A percentile compares a stretch with the other conserved stretches of the same genome.
phyloP scores from a whole-genome alignment of 1,139 yeast species.

The Kodamaea suecica region DNA sequence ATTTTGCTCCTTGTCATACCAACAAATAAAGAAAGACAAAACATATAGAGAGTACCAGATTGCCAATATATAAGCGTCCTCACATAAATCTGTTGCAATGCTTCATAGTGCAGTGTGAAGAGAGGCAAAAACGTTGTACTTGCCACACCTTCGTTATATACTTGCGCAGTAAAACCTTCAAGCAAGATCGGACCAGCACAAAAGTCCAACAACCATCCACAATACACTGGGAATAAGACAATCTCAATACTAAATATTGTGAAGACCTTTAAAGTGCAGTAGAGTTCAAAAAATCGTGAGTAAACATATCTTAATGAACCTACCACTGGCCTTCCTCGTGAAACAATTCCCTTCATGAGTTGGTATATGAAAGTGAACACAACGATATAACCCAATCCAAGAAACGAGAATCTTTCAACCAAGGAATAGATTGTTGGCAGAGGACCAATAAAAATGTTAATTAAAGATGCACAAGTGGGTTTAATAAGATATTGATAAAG shows the following conservation, averaged over 20 bases:
- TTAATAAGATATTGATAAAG: constrained; percentile 9
- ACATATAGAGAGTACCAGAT: constrained; percentile 83
- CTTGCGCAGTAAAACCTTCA: constrained; percentile 4
- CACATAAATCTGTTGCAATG: constrained; percentile 18
- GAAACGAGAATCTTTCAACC: constrained; percentile 33
- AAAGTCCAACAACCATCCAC: constrained; percentile 76
- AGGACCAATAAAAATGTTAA: constrained; percentile 5
- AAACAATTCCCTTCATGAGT: constrained; percentile 34
- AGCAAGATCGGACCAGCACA: constrained; percentile 58
- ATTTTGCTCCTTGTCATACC: constrained; percentile 74
- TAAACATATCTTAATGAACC: constrained; percentile 51
- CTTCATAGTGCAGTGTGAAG: constrained; percentile 23
- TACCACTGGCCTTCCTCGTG: constrained; percentile 41
- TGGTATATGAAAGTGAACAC: constrained; percentile 27
- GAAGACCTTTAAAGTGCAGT: constrained; percentile 66
- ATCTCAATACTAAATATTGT: constrained; percentile 75
- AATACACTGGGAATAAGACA: constrained; percentile 77
- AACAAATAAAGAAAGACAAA: constrained; percentile 78
- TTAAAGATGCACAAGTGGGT: constrained; percentile 4
- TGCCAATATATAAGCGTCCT: constrained; percentile 53
- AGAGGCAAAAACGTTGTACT: constrained; percentile 18
- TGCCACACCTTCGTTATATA: not conserved
- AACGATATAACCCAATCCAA: constrained; percentile 38
- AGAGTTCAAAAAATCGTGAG: constrained; percentile 50
- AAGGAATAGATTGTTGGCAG: constrained; percentile 17